Percentiles rank a stretch among this genome's conserved stretches.
These are phyloP conservation scores for Aegle marmelos DNA, from an alignment of 345 rosid genomes.

Conservation along the genomic window DNA sequence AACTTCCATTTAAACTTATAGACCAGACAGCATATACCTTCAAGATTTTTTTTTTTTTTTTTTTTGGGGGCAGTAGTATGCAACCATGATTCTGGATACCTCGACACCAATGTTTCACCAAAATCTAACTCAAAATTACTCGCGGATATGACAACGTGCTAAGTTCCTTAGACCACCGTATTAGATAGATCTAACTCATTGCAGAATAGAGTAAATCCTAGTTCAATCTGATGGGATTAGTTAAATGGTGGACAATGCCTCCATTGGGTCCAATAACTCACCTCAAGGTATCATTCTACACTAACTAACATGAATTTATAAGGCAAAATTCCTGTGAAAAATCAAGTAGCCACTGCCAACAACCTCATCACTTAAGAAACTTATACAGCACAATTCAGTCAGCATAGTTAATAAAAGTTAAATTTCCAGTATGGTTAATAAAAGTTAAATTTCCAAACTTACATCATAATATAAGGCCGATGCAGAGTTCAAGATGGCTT, in stretches of 20 bases:
- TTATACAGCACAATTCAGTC: not conserved
- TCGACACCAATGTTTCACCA: not conserved
- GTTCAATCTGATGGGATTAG: not conserved
- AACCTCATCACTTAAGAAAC: not conserved
- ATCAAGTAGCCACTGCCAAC: not conserved
- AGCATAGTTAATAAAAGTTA: not conserved
- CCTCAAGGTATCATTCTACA: not conserved
- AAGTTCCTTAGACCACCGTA: not conserved
- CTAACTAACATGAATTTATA: not conserved
- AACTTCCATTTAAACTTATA: conserved; percentile 10
- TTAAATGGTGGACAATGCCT: not conserved
- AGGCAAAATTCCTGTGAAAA: not conserved
- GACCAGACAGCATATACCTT: conserved; percentile 5
- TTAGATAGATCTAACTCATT: not conserved
- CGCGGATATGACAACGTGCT: not conserved
- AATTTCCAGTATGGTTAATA: too few species aligned
- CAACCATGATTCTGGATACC: not conserved
- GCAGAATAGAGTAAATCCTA: not conserved
- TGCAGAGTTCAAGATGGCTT: conserved; percentile 87
- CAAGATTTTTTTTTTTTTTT: not conserved
- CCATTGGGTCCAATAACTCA: not conserved
- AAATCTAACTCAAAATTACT: not conserved
- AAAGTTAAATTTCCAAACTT: conserved; percentile 32
- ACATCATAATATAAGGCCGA: conserved; percentile 84
- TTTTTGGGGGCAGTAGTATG: not conserved